Percentiles rank a stretch among this genome's conserved stretches.
These are phyloP conservation scores for Erodium maritimum DNA, from an alignment of 345 rosid genomes.

Conservation along the genomic window DNA sequence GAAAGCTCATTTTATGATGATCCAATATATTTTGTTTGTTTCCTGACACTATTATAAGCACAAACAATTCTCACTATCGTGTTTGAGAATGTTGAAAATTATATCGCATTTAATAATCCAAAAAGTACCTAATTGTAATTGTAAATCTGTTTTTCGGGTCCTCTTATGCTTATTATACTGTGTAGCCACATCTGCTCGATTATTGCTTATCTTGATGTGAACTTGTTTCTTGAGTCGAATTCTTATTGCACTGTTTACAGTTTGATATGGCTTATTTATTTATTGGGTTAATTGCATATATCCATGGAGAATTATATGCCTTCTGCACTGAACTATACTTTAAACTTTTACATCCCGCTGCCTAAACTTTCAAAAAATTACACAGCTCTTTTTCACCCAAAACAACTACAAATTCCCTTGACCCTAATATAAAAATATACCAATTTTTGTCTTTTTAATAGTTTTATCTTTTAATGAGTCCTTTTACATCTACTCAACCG, in stretches of 20 bases:
- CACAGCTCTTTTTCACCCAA: too few relatives aligned
- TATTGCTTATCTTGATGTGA: not conserved
- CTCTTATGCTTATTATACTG: not conserved
- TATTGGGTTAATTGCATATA: too few relatives aligned
- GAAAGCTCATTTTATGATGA: not conserved
- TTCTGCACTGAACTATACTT: too few relatives aligned
- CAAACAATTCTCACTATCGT: not conserved
- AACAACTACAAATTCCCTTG: too few relatives aligned
- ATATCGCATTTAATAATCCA: not conserved
- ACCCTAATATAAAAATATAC: too few relatives aligned
- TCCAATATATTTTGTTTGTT: too few relatives aligned
- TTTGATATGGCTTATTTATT: not conserved
- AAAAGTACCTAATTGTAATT: not conserved
- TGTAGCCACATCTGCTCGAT: not conserved
- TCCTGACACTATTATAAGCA: not conserved
- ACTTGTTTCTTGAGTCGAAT: not conserved
- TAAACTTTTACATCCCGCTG: too few relatives aligned
- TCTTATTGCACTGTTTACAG: not conserved
- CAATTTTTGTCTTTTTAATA: too few relatives aligned
- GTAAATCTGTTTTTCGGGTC: not conserved
- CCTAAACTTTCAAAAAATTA: too few relatives aligned
- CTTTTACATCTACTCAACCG: too few relatives aligned
- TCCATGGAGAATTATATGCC: too few relatives aligned
- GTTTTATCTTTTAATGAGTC: too few relatives aligned
- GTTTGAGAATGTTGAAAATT: not conserved